These are phyloP conservation scores for Solanum sejunctum DNA, from an alignment of 257 asterid genomes.

Conservation along the genomic window DNA sequence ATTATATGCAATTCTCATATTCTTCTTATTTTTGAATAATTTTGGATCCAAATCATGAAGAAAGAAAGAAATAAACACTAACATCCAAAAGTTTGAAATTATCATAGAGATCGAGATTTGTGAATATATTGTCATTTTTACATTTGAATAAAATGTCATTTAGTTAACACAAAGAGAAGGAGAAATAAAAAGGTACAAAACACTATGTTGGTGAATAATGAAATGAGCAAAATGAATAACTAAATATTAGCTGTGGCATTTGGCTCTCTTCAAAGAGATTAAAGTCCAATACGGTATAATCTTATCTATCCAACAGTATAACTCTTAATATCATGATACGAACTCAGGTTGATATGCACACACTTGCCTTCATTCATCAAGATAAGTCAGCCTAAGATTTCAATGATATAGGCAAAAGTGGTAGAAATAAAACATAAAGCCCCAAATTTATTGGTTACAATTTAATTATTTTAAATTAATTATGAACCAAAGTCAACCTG, in stretches of 20 bases:
- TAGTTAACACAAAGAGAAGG: not conserved
- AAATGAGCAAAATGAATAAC: no score
- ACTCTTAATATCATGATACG: no score
- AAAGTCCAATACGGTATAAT: no score
- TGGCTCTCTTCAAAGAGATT: not conserved
- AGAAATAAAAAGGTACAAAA: not conserved
- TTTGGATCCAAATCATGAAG: not conserved
- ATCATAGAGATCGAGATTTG: not conserved
- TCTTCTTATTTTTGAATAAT: not conserved
- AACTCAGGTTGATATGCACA: no score
- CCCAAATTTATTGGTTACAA: no score
- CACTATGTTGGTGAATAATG: not conserved
- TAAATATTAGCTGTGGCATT: not conserved
- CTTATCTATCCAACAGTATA: no score
- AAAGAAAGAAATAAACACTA: not conserved
- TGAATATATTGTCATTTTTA: not conserved
- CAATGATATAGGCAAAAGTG: no score
- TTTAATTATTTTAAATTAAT: no score
- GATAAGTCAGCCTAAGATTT: no score
- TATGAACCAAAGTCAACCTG: no score
- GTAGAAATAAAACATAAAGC: no score
- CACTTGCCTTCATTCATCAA: no score
- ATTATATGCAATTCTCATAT: not conserved
- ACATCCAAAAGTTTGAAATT: not conserved
- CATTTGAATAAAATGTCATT: not conserved